A percentile compares a stretch with the other conserved stretches of the same genome.
These are phyloP conservation scores for Escallonia rubra DNA, from an alignment of 129 eudicot genomes.

Conservation along the genomic window DNA sequence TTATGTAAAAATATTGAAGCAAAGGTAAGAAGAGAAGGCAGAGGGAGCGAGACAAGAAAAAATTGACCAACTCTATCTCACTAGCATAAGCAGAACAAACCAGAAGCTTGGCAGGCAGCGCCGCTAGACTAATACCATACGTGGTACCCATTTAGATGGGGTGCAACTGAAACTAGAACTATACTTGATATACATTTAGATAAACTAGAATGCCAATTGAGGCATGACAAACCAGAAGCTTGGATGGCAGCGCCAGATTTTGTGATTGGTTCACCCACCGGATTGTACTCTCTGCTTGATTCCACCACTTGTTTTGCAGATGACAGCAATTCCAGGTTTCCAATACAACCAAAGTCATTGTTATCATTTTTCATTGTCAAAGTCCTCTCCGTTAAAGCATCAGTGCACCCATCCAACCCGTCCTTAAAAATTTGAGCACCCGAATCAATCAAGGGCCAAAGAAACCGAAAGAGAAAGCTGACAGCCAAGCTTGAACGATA, in stretches of 20 bases:
- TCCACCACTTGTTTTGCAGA: constrained; percentile 70
- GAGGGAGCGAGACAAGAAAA: no score
- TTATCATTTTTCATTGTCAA: constrained; percentile 7
- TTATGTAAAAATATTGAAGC: no score
- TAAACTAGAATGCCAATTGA: not conserved
- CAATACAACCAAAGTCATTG: constrained; percentile 12
- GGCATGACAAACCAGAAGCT: constrained; percentile 81
- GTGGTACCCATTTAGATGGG: no score
- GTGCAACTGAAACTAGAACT: no score
- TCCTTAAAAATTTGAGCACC: constrained; percentile 8
- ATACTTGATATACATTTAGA: not conserved
- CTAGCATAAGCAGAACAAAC: no score
- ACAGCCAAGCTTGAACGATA: constrained; percentile 81
- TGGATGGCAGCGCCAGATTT: constrained; percentile 83
- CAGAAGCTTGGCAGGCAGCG: no score
- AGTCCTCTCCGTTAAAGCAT: constrained; percentile 4
- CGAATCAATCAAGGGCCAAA: constrained; percentile 32
- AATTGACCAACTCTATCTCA: no score
- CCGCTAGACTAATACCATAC: no score
- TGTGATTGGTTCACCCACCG: constrained; percentile 73
- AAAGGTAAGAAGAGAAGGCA: no score
- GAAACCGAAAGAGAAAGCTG: constrained; percentile 72
- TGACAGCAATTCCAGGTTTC: constrained; percentile 32
- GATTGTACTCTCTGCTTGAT: constrained; percentile 59
- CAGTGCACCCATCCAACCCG: constrained; percentile 4